Evolutionary conservation across 176 grass and related monocot genomes (phyloP).

Genomic region (Musa schizocarpa): DNA sequence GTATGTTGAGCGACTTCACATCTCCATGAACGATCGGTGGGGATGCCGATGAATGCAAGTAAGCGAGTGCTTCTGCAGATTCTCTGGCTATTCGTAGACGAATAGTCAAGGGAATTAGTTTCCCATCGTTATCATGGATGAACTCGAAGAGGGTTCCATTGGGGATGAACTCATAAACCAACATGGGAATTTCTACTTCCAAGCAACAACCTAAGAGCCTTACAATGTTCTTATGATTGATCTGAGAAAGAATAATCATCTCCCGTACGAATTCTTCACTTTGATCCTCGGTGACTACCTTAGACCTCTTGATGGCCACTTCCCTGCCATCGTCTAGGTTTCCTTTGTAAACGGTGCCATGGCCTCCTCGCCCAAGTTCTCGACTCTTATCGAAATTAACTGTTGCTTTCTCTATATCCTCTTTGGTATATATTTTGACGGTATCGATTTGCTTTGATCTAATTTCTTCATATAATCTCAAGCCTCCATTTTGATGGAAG

Average conservation of each 20-base stretch:
- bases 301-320: constrained; percentile 46
- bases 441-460: neutral
- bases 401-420: constrained; percentile 46
- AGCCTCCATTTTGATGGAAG: neutral
- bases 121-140: neutral
- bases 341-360: constrained; percentile 44
- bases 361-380: constrained; percentile 35
- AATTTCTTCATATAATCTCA: neutral
- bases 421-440: constrained; percentile 31
- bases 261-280: constrained; percentile 72
- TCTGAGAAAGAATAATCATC: constrained; percentile 69
- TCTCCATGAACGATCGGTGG: constrained; percentile 28
- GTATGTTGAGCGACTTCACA: constrained; percentile 32
- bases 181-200: constrained; percentile 47
- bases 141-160: constrained; percentile 43
- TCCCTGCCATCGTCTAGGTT: constrained; percentile 30
- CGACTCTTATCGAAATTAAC: constrained; percentile 18
- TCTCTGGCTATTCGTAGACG: neutral
- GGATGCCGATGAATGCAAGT: constrained; percentile 17
- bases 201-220: constrained; percentile 47
- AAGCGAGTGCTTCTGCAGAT: constrained; percentile 10
- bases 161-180: constrained; percentile 44
- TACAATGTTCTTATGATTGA: constrained; percentile 51
- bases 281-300: constrained; percentile 44
- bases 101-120: neutral